Conservation (phyloP, 352 stramenopile species). For the Globisporangium uncinulatum region DNA sequence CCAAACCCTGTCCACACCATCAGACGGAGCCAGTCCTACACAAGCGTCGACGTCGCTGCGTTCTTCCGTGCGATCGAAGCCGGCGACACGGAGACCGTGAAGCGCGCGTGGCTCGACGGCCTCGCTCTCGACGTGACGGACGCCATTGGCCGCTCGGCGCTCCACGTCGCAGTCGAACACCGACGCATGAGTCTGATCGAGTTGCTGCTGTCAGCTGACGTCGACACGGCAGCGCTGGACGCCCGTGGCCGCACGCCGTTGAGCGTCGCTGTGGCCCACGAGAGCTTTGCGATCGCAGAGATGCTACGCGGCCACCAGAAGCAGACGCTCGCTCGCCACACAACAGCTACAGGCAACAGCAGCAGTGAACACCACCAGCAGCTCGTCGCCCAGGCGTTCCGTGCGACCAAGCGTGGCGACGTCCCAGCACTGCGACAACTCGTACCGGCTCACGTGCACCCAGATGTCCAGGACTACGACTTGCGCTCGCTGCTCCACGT, state of each 20-base stretch:
- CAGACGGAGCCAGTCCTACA: conserved; percentile 8
- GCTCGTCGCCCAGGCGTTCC: conserved; percentile 49
- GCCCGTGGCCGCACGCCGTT: conserved; percentile 49
- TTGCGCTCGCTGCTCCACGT: conserved; percentile 67
- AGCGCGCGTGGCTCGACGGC: conserved; percentile 64
- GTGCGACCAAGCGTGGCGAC: conserved; percentile 46
- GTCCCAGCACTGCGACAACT: conserved; percentile 39
- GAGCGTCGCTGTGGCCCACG: conserved; percentile 57
- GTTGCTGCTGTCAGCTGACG: conserved; percentile 66
- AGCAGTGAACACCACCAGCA: conserved; percentile 17
- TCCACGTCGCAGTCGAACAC: conserved; percentile 77
- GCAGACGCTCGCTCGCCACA: conserved; percentile 29
- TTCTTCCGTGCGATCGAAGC: conserved; percentile 57
- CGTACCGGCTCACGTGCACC: conserved; percentile 50
- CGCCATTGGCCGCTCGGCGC: conserved; percentile 43
- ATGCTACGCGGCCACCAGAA: conserved; percentile 63
- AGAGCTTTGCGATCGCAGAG: conserved; percentile 45
- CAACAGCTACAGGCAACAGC: conserved; percentile 14
- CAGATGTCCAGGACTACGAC: conserved; percentile 74
- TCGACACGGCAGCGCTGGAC: conserved; percentile 53
- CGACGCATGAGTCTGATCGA: conserved; percentile 68
- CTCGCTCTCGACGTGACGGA: conserved; percentile 59
- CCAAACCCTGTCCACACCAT: too few species aligned
- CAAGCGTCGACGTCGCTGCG: conserved; percentile 30
- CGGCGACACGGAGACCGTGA: conserved; percentile 72